Evolutionary conservation across 352 stramenopile genomes (phyloP), one percentile per base, ranked within the genome.

Genomic region (Pythium myriotylum): DNA sequence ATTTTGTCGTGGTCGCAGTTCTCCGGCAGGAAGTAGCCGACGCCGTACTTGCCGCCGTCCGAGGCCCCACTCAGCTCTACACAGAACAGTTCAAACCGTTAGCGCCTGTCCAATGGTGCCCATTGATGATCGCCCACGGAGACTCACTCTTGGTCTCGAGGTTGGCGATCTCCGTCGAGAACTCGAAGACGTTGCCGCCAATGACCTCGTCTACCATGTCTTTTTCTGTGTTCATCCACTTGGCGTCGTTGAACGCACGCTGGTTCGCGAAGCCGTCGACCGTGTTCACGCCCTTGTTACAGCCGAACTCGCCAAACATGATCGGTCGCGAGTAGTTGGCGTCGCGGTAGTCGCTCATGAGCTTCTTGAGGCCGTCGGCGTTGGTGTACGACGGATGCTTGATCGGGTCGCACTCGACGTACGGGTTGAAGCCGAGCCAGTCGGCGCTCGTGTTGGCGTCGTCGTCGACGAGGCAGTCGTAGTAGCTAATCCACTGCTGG

Each of bases 271-370:
- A 91, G 19, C 78, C 79, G 0, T 91, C 78, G 43, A 92, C 46
- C 2, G 84, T 92, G 54, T 88, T 89, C 0, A 46, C 55, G 27
- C 80, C 79, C 20, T 75, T 68, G 66, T 88, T 91, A 67, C 84
- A 93, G 6, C 84, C 84, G 51, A 85, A 93, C 62, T 93, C 84
- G 40, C 78, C 79, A 51, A 93, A 87, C 69, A 93, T 85, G 51
- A 93, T 64, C 4, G 79, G 78, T 7, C 75, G 76, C 27, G 77
- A 72, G 62, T 88, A 88, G 9, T 67, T 71, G 12, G 74, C 57
- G 10, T 56, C 26, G 0, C 54, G 56, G 59, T 89, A 93, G 46
- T 88, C 80, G 8, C 52, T 50, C 79, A 91, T 87, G 54, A 93
- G 72, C 22, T 67, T 77, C 49, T 85, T 67, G 4, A 91, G 70